Conservation (phyloP, 352 stramenopile species). For the Globisporangium mamillatum region DNA sequence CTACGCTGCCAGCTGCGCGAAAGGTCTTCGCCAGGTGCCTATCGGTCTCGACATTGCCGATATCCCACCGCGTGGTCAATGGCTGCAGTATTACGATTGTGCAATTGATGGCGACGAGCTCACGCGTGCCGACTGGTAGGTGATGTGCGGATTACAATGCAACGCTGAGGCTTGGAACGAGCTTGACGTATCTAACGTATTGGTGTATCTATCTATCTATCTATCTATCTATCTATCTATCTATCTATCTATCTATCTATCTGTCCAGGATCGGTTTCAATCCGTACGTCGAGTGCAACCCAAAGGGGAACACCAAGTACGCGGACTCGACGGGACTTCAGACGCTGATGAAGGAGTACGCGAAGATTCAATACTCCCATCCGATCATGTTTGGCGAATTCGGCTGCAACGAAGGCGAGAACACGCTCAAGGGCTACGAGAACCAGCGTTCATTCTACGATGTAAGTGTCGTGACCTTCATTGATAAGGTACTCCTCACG, state of each 20-base stretch:
- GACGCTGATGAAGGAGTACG: slow-evolving; percentile 65
- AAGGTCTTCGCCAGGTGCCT: slow-evolving; percentile 49
- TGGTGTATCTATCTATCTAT: neutral
- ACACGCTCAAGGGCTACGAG: slow-evolving; percentile 68
- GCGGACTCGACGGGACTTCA: slow-evolving; percentile 54
- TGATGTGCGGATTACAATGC: neutral
- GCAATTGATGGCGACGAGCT: slow-evolving; percentile 36
- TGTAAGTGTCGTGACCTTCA: neutral
- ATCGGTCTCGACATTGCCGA: slow-evolving; percentile 77
- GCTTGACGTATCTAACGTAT: neutral
- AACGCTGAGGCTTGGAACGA: neutral
- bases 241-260: neutral
- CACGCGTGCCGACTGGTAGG: slow-evolving; percentile 46
- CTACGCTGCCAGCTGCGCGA: slow-evolving; percentile 44
- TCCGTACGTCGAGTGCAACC: slow-evolving; percentile 68
- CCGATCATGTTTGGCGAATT: slow-evolving; percentile 79
- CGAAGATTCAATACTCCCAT: slow-evolving; percentile 38
- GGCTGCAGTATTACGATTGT: slow-evolving; percentile 79
- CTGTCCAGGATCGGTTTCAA: slow-evolving; percentile 29
- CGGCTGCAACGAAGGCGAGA: slow-evolving; percentile 62
- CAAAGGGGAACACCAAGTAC: slow-evolving; percentile 48
- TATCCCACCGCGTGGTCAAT: slow-evolving; percentile 53
- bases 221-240: neutral
- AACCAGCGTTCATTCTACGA: slow-evolving; percentile 65
- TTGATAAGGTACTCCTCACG: neutral